phyloP scores from a whole-genome alignment of 441 rosid genomes.

The Gossypium trilobum region DNA sequence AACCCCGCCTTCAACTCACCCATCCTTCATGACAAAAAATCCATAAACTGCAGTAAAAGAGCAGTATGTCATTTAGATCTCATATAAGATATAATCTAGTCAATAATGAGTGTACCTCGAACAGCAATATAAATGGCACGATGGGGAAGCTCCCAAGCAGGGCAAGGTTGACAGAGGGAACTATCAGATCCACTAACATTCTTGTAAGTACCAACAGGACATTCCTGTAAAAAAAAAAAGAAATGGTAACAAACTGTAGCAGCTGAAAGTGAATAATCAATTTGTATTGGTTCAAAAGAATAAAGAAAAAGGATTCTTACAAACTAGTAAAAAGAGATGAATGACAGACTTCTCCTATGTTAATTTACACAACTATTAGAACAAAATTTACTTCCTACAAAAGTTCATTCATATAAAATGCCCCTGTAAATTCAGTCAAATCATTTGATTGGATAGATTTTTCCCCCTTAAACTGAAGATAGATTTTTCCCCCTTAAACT shows the following conservation, averaged over 20 bases:
- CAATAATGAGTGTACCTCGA: conserved; percentile 52
- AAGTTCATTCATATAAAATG: background rate
- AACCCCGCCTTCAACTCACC: background rate
- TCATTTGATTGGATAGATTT: background rate
- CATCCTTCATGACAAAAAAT: background rate
- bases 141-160: conserved; percentile 67
- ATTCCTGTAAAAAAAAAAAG: conserved; percentile 52
- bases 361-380: background rate
- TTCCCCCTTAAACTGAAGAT: background rate
- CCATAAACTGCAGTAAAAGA: background rate
- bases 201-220: conserved; percentile 89
- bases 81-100: background rate
- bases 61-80: background rate
- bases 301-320: background rate
- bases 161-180: conserved; percentile 73
- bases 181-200: conserved; percentile 78
- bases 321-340: background rate
- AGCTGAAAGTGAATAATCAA: background rate
- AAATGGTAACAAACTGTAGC: conserved; percentile 4
- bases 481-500: background rate
- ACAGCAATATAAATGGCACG: conserved; percentile 72
- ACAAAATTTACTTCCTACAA: background rate
- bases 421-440: background rate
- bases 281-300: background rate
- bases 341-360: background rate